Percentiles rank a stretch among this genome's conserved stretches.
phyloP scores from a whole-genome alignment of 2,329 filamentous ascomycete species.

The Diplodia sapinea region DNA sequence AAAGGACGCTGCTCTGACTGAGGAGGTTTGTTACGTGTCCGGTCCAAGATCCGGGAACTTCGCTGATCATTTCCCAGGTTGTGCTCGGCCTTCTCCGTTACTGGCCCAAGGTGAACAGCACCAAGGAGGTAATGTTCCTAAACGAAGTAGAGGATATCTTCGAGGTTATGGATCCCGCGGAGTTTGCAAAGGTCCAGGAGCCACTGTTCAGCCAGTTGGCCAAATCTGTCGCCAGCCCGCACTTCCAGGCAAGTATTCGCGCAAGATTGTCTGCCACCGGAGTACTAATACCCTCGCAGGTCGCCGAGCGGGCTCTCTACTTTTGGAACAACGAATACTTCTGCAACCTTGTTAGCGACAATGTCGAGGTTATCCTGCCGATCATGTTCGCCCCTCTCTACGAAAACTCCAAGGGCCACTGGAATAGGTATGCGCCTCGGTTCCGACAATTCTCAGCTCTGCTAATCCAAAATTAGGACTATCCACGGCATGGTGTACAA shows the following conservation, averaged over 20 bases:
- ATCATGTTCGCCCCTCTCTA: conserved; percentile 99
- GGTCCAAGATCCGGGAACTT: neutral
- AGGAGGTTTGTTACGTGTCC: conserved; percentile 71
- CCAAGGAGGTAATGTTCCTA: conserved; percentile 99
- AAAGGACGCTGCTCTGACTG: conserved; percentile 94
- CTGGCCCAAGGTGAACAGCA: conserved; percentile 99
- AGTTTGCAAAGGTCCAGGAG: conserved; percentile 98
- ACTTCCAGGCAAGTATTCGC: conserved; percentile 74
- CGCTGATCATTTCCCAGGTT: conserved; percentile 62
- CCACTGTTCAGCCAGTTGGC: conserved; percentile 96
- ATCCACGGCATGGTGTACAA: conserved; percentile 99
- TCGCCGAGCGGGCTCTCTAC: conserved; percentile 94
- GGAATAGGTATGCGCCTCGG: conserved; percentile 77
- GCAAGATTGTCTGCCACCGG: conserved; percentile 31
- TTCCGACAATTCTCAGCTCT: neutral
- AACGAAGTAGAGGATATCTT: conserved; percentile 99
- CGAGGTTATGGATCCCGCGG: conserved; percentile 98
- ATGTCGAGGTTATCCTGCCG: conserved; percentile 95
- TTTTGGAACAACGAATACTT: conserved; percentile 99
- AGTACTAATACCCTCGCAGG: conserved; percentile 52
- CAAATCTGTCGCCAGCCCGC: conserved; percentile 96
- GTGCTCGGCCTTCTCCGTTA: conserved; percentile 93
- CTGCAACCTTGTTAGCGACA: conserved; percentile 98
- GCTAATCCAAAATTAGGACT: conserved; percentile 66
- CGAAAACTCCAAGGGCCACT: conserved; percentile 98